Base-by-base conservation (phyloP, 441 rosid genomes). In the Geranium incanum region DNA sequence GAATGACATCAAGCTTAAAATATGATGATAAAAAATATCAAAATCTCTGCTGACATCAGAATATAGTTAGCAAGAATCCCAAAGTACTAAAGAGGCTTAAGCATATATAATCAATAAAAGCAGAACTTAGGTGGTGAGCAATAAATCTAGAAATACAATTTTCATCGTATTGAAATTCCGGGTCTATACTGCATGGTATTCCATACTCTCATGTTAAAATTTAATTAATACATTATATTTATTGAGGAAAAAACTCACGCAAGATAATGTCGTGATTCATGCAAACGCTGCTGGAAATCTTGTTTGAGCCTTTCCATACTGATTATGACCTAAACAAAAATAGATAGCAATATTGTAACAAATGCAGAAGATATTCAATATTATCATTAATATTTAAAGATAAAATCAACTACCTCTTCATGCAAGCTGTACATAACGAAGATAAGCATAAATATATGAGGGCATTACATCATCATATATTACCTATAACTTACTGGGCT, bases 251-350 rank as follows among this genome's bases (percentile, higher is more conserved):
- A 64, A 64, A 55, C 78, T 75, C 80, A 80, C 74, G 88, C 97
- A 67, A 86, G 66, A 77, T 85, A 80, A 68, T 78, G 83, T 38
- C 76, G 83, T 33, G 92, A 78, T 75, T 86, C 88, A 16, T 74
- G 41, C 5, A 86, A 75, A 70, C 79, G 84, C 80, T 85, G 82
- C 70, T 79, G 85, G 74, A 73, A 79, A 7, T 85, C 86, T 84
- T 89, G 94, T 86, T 90, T 90, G 80, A 84, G 86, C 69, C 75
- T 86, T 83, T 92, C 97, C 97, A 95, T 95, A 68, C 86, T 89
- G 74, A 85, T 79, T 75, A 94, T 90, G 71, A 90, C 92, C 91
- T 89, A 83, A 62, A 71, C 71, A 70, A 64, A 16, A 63, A 57
- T 23, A 67, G 65, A 62, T 38, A 39, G 68, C 60, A 41, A 52